phyloP scores from a whole-genome alignment of 1,139 yeast species.

The Debaryomycetaceae sp. region DNA sequence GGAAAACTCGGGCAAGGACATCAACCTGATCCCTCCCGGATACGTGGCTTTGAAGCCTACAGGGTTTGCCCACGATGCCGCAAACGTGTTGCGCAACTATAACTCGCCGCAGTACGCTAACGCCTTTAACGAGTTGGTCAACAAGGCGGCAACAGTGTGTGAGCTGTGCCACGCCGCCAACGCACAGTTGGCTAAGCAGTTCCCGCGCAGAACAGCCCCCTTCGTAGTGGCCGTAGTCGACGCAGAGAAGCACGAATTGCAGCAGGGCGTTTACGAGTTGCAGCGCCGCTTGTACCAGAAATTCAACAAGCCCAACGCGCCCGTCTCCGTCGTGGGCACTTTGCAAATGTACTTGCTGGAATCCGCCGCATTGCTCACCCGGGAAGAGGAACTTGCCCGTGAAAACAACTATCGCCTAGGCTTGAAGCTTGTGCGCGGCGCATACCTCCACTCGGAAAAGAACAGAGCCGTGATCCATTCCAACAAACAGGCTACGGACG shows the following conservation, averaged over 20 bases:
- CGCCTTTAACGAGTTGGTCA: slow-evolving; percentile 51
- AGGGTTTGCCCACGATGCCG: slow-evolving; percentile 73
- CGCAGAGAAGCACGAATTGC: slow-evolving; percentile 84
- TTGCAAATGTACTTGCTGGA: slow-evolving; percentile 85
- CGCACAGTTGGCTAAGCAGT: slow-evolving; percentile 31
- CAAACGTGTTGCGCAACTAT: slow-evolving; percentile 58
- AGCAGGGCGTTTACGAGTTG: slow-evolving; percentile 82
- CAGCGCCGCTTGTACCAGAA: slow-evolving; percentile 73
- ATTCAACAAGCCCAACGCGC: slow-evolving; percentile 52
- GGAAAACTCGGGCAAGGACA: slow-evolving; percentile 28
- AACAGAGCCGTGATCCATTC: slow-evolving; percentile 56
- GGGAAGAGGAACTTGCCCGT: slow-evolving; percentile 58
- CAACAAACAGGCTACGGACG: slow-evolving; percentile 70
- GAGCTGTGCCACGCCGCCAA: slow-evolving; percentile 49
- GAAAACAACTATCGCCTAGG: slow-evolving; percentile 65
- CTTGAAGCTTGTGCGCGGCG: slow-evolving; percentile 93
- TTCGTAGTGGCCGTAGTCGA: slow-evolving; percentile 82
- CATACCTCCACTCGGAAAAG: slow-evolving; percentile 85
- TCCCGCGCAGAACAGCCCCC: slow-evolving; percentile 65
- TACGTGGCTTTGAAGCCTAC: slow-evolving; percentile 91
- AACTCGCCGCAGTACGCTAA: slow-evolving; percentile 33
- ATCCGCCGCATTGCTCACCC: slow-evolving; percentile 48
- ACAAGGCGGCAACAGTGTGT: slow-evolving; percentile 51
- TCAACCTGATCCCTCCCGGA: slow-evolving; percentile 65
- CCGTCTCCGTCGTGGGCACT: slow-evolving; percentile 76